A percentile compares a stretch with the other conserved stretches of the same genome.
phyloP scores from a whole-genome alignment of 495 filamentous ascomycete species.

The Chaetomium tenue region DNA sequence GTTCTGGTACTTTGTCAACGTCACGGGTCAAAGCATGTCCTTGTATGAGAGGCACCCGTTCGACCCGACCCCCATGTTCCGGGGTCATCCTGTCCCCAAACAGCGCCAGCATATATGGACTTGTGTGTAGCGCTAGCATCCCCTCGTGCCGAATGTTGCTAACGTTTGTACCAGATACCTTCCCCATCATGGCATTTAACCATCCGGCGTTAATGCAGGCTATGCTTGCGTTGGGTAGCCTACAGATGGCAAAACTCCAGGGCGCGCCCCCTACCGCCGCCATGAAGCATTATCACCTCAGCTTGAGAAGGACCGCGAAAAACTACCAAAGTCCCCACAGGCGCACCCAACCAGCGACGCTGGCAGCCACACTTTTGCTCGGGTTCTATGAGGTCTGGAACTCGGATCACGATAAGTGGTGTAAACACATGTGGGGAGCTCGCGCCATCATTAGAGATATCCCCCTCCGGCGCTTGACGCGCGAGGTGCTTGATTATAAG shows the following conservation, averaged over 20 bases:
- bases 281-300: slow-evolving; percentile 87
- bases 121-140: slow-evolving; percentile 39
- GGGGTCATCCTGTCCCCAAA: slow-evolving; percentile 59
- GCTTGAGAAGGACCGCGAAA: slow-evolving; percentile 71
- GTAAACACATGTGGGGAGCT: slow-evolving; percentile 82
- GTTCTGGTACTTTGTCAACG: slow-evolving; percentile 89
- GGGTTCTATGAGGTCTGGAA: slow-evolving; percentile 94
- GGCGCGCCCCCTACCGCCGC: slow-evolving; percentile 69
- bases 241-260: slow-evolving; percentile 86
- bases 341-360: slow-evolving; percentile 74
- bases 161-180: slow-evolving; percentile 52
- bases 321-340: slow-evolving; percentile 67
- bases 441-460: slow-evolving; percentile 80
- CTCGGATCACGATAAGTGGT: slow-evolving; percentile 95
- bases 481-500: slow-evolving; percentile 60
- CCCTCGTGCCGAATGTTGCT: slow-evolving; percentile 1
- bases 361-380: slow-evolving; percentile 84
- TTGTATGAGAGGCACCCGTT: slow-evolving; percentile 82
- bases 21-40: slow-evolving; percentile 83
- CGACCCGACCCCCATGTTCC: slow-evolving; percentile 71
- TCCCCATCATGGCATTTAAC: slow-evolving; percentile 80
- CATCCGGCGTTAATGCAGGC: slow-evolving; percentile 85
- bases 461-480: slow-evolving; percentile 69
- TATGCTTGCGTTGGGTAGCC: slow-evolving; percentile 81
- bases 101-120: slow-evolving; percentile 81